phyloP scores from a whole-genome alignment of 331 rosid species.

The Prunus yedoensis region DNA sequence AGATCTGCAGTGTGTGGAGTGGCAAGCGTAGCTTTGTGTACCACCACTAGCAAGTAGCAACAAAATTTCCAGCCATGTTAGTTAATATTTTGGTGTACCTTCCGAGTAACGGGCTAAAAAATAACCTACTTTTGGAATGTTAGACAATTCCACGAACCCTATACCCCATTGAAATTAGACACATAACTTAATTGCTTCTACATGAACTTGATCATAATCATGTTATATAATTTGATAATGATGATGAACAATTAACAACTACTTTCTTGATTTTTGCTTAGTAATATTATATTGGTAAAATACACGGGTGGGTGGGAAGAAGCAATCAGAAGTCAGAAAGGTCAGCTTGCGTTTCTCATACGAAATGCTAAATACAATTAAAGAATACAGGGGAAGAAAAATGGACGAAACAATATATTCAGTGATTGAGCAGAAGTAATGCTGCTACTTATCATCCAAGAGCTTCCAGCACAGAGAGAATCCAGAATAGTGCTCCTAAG shows the following conservation, averaged over 20 bases:
- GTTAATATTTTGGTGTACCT: too few relatives aligned
- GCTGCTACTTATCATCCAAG: conserved; percentile 21
- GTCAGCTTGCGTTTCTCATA: conserved; percentile 19
- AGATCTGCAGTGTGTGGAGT: too few relatives aligned
- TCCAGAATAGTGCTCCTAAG: conserved; percentile 29
- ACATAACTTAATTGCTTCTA: too few relatives aligned
- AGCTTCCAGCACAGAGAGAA: conserved; percentile 23
- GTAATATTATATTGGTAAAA: conserved; percentile 8
- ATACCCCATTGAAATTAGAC: too few relatives aligned
- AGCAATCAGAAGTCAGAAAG: conserved; percentile 24
- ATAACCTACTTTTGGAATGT: too few relatives aligned
- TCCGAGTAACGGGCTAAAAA: too few relatives aligned
- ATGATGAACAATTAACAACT: neutral
- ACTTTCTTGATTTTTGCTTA: conserved; percentile 14
- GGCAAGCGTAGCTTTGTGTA: too few relatives aligned
- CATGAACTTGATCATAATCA: neutral
- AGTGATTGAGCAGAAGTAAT: conserved; percentile 1
- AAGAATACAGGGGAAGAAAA: conserved; percentile 12
- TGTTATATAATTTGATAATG: neutral
- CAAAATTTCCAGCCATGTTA: too few relatives aligned
- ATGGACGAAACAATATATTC: conserved; percentile 30
- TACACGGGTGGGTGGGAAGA: conserved; percentile 5
- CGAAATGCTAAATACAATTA: conserved; percentile 16
- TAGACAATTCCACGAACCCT: too few relatives aligned
- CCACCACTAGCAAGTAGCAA: too few relatives aligned